Conservation (phyloP, 2,329 filamentous ascomycete species). For the Graphiopsis chlorocephala region DNA sequence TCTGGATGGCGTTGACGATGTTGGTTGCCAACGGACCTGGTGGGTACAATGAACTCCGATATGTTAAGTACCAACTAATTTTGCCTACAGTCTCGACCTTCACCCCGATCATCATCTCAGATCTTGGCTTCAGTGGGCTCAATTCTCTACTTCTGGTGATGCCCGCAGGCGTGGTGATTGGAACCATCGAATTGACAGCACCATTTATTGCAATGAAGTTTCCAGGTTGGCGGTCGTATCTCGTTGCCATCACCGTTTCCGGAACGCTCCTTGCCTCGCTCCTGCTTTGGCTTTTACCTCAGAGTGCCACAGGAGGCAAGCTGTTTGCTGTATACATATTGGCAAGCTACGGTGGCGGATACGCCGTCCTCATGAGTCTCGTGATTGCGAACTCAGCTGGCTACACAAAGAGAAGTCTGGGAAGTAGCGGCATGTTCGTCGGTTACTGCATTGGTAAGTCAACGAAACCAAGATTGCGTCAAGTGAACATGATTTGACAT, state of each 20-base stretch:
- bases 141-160: conserved; percentile 45
- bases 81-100: conserved; percentile 40
- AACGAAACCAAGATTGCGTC: not conserved
- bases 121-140: conserved; percentile 45
- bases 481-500: not conserved
- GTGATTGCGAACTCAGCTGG: conserved; percentile 52
- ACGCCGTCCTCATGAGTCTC: conserved; percentile 52
- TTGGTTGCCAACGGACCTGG: conserved; percentile 45
- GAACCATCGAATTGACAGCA: conserved; percentile 40
- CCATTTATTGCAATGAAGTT: conserved; percentile 43
- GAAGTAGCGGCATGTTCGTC: conserved; percentile 50
- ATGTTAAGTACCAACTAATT: not conserved
- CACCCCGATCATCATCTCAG: conserved; percentile 46
- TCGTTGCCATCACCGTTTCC: conserved; percentile 41
- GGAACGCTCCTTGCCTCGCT: conserved; percentile 44
- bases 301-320: conserved; percentile 41
- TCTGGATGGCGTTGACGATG: conserved; percentile 40
- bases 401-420: conserved; percentile 51
- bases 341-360: conserved; percentile 46
- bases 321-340: conserved; percentile 52
- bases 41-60: not conserved
- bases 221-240: conserved; percentile 36
- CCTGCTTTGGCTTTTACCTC: conserved; percentile 46
- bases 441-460: conserved; percentile 49
- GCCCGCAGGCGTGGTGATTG: conserved; percentile 40